phyloP scores from a whole-genome alignment of 225 moss, liverwort and hornwort species.

The Antitrichia curtipendula region DNA sequence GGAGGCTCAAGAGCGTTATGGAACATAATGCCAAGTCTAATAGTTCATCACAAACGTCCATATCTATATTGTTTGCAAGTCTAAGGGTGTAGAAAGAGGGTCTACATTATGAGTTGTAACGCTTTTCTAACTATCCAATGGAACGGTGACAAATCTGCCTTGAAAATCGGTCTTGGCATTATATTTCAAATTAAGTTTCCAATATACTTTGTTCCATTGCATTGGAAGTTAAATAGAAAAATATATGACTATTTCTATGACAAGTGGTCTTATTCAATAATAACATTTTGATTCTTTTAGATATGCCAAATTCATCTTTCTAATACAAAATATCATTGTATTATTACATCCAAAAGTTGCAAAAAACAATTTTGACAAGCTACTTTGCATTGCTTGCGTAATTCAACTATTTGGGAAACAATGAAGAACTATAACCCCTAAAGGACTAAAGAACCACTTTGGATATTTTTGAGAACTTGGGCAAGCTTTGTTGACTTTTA shows the following conservation, averaged over 20 bases:
- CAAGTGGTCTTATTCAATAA: background rate
- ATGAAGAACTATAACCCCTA: background rate
- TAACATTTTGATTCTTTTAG: background rate
- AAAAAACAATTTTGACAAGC: background rate
- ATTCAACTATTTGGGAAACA: background rate
- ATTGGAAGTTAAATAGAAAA: background rate
- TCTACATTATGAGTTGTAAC: no score
- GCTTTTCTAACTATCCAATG: no score
- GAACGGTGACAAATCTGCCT: no score
- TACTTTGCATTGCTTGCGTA: background rate
- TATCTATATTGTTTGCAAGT: no score
- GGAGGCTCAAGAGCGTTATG: no score
- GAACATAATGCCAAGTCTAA: no score
- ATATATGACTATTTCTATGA: background rate
- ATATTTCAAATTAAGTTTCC: background rate
- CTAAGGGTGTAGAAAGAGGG: no score
- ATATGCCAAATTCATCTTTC: background rate
- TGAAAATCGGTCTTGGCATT: no score
- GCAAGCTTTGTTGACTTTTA: background rate
- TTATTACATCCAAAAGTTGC: background rate
- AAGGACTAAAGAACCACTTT: background rate
- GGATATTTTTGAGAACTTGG: background rate
- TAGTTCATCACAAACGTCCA: no score
- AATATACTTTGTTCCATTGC: background rate
- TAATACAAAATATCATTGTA: background rate